phyloP scores from a whole-genome alignment of 2,329 filamentous ascomycete genomes.

The Microsporum audouinii region DNA sequence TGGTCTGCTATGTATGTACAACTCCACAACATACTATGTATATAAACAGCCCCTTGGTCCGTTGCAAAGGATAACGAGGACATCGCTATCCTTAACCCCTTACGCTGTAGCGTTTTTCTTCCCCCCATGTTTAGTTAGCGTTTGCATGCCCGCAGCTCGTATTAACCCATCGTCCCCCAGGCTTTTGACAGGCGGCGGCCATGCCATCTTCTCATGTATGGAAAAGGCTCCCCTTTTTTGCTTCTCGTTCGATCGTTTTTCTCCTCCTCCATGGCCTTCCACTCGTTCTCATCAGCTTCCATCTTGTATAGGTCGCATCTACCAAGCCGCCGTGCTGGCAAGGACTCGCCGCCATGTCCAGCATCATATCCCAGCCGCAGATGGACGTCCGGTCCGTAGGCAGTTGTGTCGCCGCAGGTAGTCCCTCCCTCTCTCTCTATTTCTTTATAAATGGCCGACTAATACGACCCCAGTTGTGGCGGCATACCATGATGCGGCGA shows the following conservation, averaged over 20 bases:
- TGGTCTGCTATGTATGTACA: too few species aligned
- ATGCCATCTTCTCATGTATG: neutral
- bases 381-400: slow-evolving; percentile 12
- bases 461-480: slow-evolving; percentile 8
- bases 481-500: slow-evolving; percentile 11
- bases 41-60: too few species aligned
- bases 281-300: neutral
- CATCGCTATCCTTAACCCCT: neutral
- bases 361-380: slow-evolving; percentile 5
- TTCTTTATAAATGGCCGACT: neutral
- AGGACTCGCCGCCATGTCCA: neutral
- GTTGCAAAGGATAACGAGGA: too few species aligned
- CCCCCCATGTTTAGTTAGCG: too few species aligned
- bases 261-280: neutral
- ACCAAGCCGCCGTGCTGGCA: neutral
- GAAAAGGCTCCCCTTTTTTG: neutral
- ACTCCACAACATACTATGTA: too few species aligned
- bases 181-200: neutral
- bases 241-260: neutral
- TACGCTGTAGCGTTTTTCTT: neutral
- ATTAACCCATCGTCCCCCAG: neutral
- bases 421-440: neutral
- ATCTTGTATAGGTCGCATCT: neutral
- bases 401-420: slow-evolving; percentile 12
- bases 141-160: neutral